Base-by-base conservation (phyloP, 2,329 filamentous ascomycete genomes). In the Pseudogymnoascus sp. region DNA sequence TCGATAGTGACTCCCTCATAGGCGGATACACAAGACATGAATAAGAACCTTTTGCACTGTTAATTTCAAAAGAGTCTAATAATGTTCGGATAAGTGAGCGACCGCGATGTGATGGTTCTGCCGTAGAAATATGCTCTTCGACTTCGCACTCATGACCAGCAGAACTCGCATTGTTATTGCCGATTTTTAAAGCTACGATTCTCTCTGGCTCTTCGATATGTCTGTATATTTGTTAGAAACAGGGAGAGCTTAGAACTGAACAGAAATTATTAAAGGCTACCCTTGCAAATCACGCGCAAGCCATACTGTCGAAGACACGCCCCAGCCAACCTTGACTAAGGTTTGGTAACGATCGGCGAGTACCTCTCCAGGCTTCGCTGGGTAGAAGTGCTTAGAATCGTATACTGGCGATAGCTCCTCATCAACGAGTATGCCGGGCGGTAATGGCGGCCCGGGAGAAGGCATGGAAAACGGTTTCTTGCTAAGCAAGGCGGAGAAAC, bases 301-400 rank as follows among this genome's bases (percentile, higher is more conserved):
- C 74, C 74, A 78, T 60, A 77, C 71, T 4, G 71, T 77, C 4
- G 74, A 76, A 68, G 74, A 77, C 18, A 71, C 72, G 5, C 76
- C 75, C 66, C 68, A 72, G 3, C 75, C 75, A 11, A 78, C 70
- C 64, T 78, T 77, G 62, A 76, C 73, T 5, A 72, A 69, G 47
- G 78, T 70, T 5, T 50, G 67, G 63, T 77, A 77, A 63, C 73
- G 67, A 14, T 67, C 64, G 40, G 72, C 65, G 1, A 75, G 66
- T 6, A 73, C 28, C 50, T 75, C 70, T 1, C 71, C 71, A 2
- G 69, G 60, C 38, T 63, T 64, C 12, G 59, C 60, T n/a, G 63
- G 65, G 50, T 65, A 64, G 60, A 62, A 67, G 42, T 62, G 10
- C 64, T 69, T 70, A 61, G 70, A 68, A 64, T 72, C 40, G 63